Evolutionary conservation across 257 asterid species (phyloP).

Genomic region (Solanum medicagineum): DNA sequence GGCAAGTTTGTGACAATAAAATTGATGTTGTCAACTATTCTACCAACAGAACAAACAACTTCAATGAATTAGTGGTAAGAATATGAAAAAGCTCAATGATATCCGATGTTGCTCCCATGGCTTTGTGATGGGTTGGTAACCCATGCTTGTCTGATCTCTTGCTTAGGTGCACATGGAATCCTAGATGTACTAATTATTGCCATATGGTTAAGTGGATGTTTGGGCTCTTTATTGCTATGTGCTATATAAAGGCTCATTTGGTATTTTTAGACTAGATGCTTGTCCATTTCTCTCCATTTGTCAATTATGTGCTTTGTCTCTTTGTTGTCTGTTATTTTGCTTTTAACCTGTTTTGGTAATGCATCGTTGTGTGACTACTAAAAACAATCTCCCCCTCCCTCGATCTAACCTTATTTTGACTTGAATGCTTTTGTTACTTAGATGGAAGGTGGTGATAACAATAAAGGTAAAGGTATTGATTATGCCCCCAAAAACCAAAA

Average conservation of each 20-base stretch:
- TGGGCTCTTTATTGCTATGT: background rate
- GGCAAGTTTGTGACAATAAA: background rate
- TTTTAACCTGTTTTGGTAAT: too few species aligned
- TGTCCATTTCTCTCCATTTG: background rate
- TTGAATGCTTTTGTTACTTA: too few species aligned
- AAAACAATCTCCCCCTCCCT: too few species aligned
- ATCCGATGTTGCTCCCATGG: slow-evolving; percentile 48
- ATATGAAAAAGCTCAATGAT: slow-evolving; percentile 29
- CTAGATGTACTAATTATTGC: background rate
- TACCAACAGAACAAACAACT: background rate
- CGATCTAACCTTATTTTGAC: too few species aligned
- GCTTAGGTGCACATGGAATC: background rate
- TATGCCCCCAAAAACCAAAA: too few species aligned
- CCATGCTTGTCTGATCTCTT: background rate
- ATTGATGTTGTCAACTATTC: background rate
- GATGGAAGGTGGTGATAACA: too few species aligned
- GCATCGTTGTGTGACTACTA: too few species aligned
- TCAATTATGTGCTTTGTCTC: background rate
- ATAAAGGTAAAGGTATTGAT: too few species aligned
- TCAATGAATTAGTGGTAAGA: background rate
- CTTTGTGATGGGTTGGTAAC: slow-evolving; percentile 8
- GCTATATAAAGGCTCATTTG: too few species aligned
- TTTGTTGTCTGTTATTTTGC: too few species aligned
- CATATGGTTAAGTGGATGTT: background rate
- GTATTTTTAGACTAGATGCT: too few species aligned